Evolutionary conservation across 495 filamentous ascomycete genomes (phyloP).

Genomic region (Pseudoneurospora amorphoporcata): DNA sequence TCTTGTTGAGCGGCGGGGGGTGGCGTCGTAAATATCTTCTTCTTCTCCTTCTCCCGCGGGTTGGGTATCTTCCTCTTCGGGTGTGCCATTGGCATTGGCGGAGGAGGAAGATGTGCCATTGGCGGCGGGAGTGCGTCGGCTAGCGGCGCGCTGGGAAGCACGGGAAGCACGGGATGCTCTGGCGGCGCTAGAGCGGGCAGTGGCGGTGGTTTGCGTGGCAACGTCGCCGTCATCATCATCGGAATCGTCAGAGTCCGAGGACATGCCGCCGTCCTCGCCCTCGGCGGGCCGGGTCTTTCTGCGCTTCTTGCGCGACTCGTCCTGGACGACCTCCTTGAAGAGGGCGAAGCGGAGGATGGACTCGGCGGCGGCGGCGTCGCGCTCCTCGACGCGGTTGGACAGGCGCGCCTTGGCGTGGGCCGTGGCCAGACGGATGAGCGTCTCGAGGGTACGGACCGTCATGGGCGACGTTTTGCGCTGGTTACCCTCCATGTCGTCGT

Average conservation of each 20-base stretch:
- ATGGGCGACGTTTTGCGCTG: conserved; percentile 89
- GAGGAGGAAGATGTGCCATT: neutral
- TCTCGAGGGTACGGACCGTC: conserved; percentile 95
- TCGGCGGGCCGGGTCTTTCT: conserved; percentile 41
- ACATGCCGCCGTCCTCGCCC: conserved; percentile 16
- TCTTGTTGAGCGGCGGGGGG: conserved; percentile 28
- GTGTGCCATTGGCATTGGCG: conserved; percentile 4
- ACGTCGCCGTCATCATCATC: conserved; percentile 29
- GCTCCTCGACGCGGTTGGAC: conserved; percentile 84
- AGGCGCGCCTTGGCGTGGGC: conserved; percentile 92
- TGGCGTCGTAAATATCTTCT: conserved; percentile 30
- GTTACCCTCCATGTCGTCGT: conserved; percentile 91
- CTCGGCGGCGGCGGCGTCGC: conserved; percentile 82
- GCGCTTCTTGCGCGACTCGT: conserved; percentile 69
- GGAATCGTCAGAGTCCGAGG: conserved; percentile 19
- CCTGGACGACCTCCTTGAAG: conserved; percentile 93
- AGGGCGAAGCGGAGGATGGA: conserved; percentile 87
- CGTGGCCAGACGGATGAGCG: conserved; percentile 90
- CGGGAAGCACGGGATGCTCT: conserved; percentile 19
- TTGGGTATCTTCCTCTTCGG: conserved; percentile 11
- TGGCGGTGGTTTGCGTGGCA: conserved; percentile 20
- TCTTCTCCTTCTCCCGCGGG: conserved; percentile 14
- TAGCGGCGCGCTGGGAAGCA: conserved; percentile 15
- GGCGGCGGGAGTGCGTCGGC: conserved; percentile 10
- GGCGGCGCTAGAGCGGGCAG: conserved; percentile 10